Percentiles rank a stretch among this genome's conserved stretches.
These are phyloP conservation scores for Gloeopeniophorella convolvens DNA, from an alignment of 768 basidiomycete species.

Conservation along the genomic window DNA sequence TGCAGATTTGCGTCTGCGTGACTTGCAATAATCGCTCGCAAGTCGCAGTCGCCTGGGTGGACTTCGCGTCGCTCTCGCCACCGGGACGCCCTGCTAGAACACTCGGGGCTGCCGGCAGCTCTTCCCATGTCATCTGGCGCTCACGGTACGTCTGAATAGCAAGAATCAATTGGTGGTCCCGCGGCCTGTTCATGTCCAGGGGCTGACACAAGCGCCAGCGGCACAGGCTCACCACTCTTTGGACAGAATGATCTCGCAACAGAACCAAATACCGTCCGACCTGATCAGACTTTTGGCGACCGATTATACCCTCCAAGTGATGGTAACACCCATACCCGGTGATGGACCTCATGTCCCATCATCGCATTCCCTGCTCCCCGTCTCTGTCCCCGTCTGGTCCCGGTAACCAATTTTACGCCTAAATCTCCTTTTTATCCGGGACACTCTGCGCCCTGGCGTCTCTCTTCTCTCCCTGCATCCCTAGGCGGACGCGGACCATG, in stretches of 20 bases:
- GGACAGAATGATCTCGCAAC: not conserved
- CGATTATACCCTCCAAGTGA: not conserved
- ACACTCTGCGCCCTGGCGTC: not conserved
- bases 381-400: not conserved
- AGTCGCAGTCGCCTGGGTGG: too few relatives aligned
- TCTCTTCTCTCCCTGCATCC: not conserved
- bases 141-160: too few relatives aligned
- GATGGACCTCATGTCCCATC: slow-evolving; percentile 2
- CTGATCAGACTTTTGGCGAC: not conserved
- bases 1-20: too few relatives aligned
- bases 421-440: not conserved
- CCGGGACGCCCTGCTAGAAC: too few relatives aligned
- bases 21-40: too few relatives aligned
- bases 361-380: slow-evolving; percentile 2
- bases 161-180: too few relatives aligned
- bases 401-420: not conserved
- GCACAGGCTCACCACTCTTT: not conserved
- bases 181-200: not conserved
- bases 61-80: too few relatives aligned
- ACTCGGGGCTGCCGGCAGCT: too few relatives aligned
- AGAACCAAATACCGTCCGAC: not conserved
- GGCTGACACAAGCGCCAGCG: not conserved
- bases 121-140: too few relatives aligned
- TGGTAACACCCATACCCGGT: slow-evolving; percentile 1
- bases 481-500: slow-evolving; percentile 1